Conservation (phyloP, 495 filamentous ascomycete species). For the Annulohypoxylon bovei region DNA sequence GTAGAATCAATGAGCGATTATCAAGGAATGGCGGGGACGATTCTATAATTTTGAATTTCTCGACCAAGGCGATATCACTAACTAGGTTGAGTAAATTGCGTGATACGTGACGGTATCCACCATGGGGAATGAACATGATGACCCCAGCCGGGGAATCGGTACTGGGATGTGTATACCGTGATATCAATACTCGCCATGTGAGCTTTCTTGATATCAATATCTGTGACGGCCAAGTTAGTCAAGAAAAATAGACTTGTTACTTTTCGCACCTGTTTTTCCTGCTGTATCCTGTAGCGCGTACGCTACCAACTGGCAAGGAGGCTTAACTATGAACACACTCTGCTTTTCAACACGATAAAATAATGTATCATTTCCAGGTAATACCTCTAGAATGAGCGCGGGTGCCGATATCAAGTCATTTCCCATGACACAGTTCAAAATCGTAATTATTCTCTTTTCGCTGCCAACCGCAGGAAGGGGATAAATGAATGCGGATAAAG, state of each 20-base stretch:
- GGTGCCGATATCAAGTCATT: neutral
- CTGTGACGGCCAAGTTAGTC: neutral
- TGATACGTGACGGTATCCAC: neutral
- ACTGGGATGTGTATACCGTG: neutral
- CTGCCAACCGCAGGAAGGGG: no score
- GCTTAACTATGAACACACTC: neutral
- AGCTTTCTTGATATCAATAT: neutral
- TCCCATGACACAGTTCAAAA: constrained; percentile 5
- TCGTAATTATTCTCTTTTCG: neutral
- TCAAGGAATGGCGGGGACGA: neutral
- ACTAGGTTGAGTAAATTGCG: neutral
- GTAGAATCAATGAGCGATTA: neutral
- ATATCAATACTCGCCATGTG: neutral
- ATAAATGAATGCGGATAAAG: neutral
- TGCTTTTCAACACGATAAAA: neutral
- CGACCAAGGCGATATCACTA: neutral
- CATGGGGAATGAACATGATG: neutral
- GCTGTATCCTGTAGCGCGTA: no score
- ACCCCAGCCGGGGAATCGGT: neutral
- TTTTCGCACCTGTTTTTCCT: neutral
- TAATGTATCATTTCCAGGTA: no score
- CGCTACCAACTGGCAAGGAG: neutral
- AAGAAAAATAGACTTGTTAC: neutral
- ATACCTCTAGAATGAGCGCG: neutral
- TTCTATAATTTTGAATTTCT: neutral